Base-by-base conservation (phyloP, 2,329 filamentous ascomycete species). In the Chrysoporthe cubensis region DNA sequence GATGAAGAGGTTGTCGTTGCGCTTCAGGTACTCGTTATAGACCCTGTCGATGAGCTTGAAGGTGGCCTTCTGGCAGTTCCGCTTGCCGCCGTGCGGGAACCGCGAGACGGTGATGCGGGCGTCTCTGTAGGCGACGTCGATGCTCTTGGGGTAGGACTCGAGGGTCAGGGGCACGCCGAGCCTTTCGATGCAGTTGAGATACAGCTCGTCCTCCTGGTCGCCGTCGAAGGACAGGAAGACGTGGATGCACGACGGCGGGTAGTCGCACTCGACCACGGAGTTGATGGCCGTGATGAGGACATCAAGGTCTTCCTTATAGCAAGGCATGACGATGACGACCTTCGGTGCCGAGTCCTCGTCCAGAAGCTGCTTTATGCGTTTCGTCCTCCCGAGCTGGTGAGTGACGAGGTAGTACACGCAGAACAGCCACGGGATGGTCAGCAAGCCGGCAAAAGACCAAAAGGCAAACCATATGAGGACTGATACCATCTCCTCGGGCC, bases 201-300 rank as follows among this genome's bases (percentile, higher is more conserved):
- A 98, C 0, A 97, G 82, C 75, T 97, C 93, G 73, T 97, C 93
- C 71, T 96, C 91, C 71, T 92, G 86, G 72, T 94, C 93, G 65
- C 94, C 95, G 74, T 98, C 96, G 75, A 97, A 98, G 0, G 94
- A 97, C 2, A 98, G 85, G 79, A 98, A 98, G 42, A 97, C 90
- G 77, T 98, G 96, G 67, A 97, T 91, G 78, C 95, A 97, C 1
- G 92, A 91, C 5, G 93, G 88, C 0, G 96, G 95, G 72, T 98
- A 98, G 74, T 97, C 95, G 79, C 93, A 96, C 73, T 95, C 91
- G 63, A 97, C 93, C 44, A 98, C 90, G 0, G 95, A 97, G 79
- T 97, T 90, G 73, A 97, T 86, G 4, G 95, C 96, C 59, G 91
- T 91, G 66, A 97, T 84, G 59, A 98, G 85, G 14, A 97, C 86